Conservation (phyloP, 2,329 filamentous ascomycete species). For the Thermomyces lanuginosus region DNA sequence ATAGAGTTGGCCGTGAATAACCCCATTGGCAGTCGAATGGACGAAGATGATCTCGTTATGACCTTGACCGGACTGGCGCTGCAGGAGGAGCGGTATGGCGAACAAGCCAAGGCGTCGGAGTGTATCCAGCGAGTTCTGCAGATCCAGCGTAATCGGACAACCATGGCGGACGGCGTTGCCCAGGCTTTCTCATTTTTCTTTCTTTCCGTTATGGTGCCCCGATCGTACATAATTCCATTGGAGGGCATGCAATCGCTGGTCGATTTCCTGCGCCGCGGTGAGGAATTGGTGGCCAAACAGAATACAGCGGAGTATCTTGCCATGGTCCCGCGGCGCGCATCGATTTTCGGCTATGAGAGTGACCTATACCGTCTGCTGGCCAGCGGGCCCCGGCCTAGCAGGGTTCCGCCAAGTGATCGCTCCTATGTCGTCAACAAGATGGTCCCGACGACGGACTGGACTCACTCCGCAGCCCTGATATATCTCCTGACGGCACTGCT, state of each 20-base stretch:
- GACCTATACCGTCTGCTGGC: conserved; percentile 25
- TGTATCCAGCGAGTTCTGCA: conserved; percentile 15
- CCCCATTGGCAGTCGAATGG: conserved; percentile 8
- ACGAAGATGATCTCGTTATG: conserved; percentile 17
- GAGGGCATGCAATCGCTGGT: conserved; percentile 16
- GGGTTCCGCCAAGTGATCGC: conserved; percentile 19
- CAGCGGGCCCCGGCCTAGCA: conserved; percentile 23
- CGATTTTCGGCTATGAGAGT: conserved; percentile 22
- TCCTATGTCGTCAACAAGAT: conserved; percentile 20
- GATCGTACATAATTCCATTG: conserved; percentile 4
- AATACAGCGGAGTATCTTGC: conserved; percentile 12
- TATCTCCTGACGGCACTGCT: conserved; percentile 23
- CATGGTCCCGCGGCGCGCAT: conserved; percentile 14
- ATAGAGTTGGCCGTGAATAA: conserved; percentile 15
- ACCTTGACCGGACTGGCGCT: conserved; percentile 21
- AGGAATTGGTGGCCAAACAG: conserved; percentile 19
- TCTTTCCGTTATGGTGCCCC: conserved; percentile 16
- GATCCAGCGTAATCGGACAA: conserved; percentile 16
- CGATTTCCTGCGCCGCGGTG: conserved; percentile 20
- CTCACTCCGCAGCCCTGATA: conserved; percentile 22
- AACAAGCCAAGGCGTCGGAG: conserved; percentile 11
- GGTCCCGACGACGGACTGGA: conserved; percentile 18
- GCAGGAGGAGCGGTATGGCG: conserved; percentile 24
- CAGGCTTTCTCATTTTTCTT: conserved; percentile 20
- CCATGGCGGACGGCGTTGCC: conserved; percentile 11